phyloP scores from a whole-genome alignment of 805 yeast species.

The Metschnikowia drakensbergensis region DNA sequence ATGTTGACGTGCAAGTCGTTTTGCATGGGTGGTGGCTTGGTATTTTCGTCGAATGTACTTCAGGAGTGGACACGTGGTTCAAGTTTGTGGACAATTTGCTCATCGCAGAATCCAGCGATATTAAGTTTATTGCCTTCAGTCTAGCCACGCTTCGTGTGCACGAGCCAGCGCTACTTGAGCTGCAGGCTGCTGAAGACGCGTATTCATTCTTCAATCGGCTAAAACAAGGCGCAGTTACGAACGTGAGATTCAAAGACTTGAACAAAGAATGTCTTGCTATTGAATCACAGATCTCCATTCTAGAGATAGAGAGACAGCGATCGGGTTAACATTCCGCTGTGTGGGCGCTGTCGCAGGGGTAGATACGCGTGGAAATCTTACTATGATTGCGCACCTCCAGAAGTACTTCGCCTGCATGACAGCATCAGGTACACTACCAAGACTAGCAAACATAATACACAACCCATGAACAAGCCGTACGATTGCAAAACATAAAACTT shows the following conservation, averaged over 20 bases:
- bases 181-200: slow-evolving; percentile 27
- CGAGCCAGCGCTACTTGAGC: slow-evolving; percentile 26
- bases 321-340: too few relatives aligned
- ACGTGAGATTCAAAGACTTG: slow-evolving; percentile 21
- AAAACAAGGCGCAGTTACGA: slow-evolving; percentile 17
- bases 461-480: too few relatives aligned
- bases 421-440: too few relatives aligned
- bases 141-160: slow-evolving; percentile 36
- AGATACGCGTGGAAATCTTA: too few relatives aligned
- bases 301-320: background rate
- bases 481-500: too few relatives aligned
- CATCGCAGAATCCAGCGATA: slow-evolving; percentile 29
- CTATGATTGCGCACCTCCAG: too few relatives aligned
- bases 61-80: slow-evolving; percentile 50
- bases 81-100: slow-evolving; percentile 48
- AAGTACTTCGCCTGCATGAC: too few relatives aligned
- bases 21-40: slow-evolving; percentile 57
- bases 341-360: too few relatives aligned
- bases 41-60: slow-evolving; percentile 46
- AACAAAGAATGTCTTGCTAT: slow-evolving; percentile 14
- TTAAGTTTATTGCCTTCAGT: slow-evolving; percentile 31
- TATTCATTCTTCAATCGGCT: slow-evolving; percentile 23
- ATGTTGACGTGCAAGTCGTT: slow-evolving; percentile 46
- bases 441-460: too few relatives aligned
- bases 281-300: slow-evolving; percentile 6